These are phyloP conservation scores for Phytophthora lateralis DNA, from an alignment of 352 stramenopile genomes.

Conservation along the genomic window DNA sequence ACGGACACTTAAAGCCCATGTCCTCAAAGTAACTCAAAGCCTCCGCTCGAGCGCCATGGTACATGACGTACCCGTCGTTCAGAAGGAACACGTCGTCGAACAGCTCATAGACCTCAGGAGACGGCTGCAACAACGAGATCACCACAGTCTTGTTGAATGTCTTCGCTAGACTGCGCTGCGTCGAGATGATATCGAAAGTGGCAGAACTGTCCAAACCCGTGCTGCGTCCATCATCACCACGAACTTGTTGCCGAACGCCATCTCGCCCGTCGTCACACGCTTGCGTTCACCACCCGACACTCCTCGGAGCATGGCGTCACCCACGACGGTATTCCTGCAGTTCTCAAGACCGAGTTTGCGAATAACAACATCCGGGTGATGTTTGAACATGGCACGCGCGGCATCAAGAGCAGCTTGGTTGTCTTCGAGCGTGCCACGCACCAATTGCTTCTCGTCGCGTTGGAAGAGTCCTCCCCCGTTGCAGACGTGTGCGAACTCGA, in stretches of 20 bases:
- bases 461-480: conserved; percentile 26
- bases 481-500: conserved; percentile 47
- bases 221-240: conserved; percentile 31
- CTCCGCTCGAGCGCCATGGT: conserved; percentile 65
- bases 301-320: conserved; percentile 59
- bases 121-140: conserved; percentile 85
- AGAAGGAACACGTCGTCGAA: conserved; percentile 93
- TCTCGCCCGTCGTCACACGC: conserved; percentile 25
- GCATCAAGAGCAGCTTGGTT: conserved; percentile 26
- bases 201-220: conserved; percentile 27
- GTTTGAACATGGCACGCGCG: conserved; percentile 25
- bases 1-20: conserved; percentile 58
- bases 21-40: conserved; percentile 72
- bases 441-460: conserved; percentile 27
- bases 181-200: conserved; percentile 41
- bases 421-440: conserved; percentile 26
- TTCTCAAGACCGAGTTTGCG: conserved; percentile 24
- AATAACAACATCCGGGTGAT: conserved; percentile 20
- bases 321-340: conserved; percentile 59
- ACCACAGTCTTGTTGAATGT: conserved; percentile 44
- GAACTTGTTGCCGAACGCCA: conserved; percentile 27
- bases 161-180: conserved; percentile 39
- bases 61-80: conserved; percentile 86
- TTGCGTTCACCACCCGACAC: conserved; percentile 78
- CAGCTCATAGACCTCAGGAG: conserved; percentile 89